Evolutionary conservation across 1,284 basidiomycete species (phyloP).

Genomic region (Microbotryum scabiosae): DNA sequence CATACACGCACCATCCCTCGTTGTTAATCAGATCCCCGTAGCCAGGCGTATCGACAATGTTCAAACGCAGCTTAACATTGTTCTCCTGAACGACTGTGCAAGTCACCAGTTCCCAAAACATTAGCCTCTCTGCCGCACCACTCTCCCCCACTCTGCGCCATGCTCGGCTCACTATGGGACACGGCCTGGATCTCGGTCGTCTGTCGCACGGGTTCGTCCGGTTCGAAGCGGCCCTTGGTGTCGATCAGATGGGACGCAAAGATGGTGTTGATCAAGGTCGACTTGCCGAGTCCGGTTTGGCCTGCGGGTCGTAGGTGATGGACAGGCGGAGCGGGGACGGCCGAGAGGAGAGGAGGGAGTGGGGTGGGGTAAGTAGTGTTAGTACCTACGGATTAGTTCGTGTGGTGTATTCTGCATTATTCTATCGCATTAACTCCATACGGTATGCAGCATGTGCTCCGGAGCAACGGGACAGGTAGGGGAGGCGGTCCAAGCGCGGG

Average conservation of each 20-base stretch:
- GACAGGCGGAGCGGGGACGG: constrained; percentile 13
- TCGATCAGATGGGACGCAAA: constrained; percentile 97
- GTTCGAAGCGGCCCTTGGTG: constrained; percentile 83
- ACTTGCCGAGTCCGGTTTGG: constrained; percentile 96
- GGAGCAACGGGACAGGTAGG: too few relatives aligned
- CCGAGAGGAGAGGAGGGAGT: too few relatives aligned
- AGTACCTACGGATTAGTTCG: too few relatives aligned
- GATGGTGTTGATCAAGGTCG: constrained; percentile 96
- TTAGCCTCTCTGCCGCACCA: neutral
- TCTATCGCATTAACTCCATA: too few relatives aligned
- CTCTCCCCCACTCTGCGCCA: neutral
- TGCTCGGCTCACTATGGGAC: constrained; percentile 66
- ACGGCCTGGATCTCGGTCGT: constrained; percentile 95
- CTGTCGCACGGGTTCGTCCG: constrained; percentile 79
- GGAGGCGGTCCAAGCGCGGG: neutral
- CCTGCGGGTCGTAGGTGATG: constrained; percentile 46
- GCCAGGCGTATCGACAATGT: constrained; percentile 98
- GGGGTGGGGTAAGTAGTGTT: too few relatives aligned
- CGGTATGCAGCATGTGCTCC: too few relatives aligned
- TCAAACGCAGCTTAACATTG: constrained; percentile 85
- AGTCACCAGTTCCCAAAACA: neutral
- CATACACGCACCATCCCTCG: constrained; percentile 72
- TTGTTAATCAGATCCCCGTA: constrained; percentile 99
- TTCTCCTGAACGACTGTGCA: constrained; percentile 84
- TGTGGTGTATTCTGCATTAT: too few relatives aligned